Base-by-base conservation (phyloP, 129 eudicot species). In the Arctium lappa region DNA sequence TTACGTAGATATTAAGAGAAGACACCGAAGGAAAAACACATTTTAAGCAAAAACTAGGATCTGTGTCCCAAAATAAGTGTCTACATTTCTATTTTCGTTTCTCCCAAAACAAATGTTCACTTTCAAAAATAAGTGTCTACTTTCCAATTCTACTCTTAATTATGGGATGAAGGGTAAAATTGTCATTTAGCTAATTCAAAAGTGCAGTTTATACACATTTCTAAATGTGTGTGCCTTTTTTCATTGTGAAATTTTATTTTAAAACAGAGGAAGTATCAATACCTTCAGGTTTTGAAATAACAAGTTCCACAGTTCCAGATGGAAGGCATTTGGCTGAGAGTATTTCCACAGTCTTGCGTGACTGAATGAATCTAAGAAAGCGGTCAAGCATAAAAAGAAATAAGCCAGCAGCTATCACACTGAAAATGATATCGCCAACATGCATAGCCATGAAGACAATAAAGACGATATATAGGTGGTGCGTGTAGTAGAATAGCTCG, bases 381-480 rank as follows among this genome's bases (percentile, higher is more conserved):
- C 98, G 97, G 69, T 94, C 98, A 9, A 94, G 92, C 93, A 92
- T 92, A 85, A 88, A 94, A 4, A 94, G 89, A 77, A 92, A 92
- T 29, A 94, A 86, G 15, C 96, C 96, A 37, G 90, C 96, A 44
- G 84, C 92, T 36, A 86, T 88, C 7, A 89, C 87, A 46, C 87
- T 80, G 87, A 89, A 91, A 18, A 88, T 9, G 63, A 73, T 75
- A 81, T 90, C 97, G 3, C 98, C 98, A 79, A 92, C 96, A 27
- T 94, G 98, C 88, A 94, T 48, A 70, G 95, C 91, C 78, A 92
- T 62, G 91, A 88, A 91, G 82, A 94, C 83, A 0, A 94, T 86
- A 85, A 92, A 94, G 71, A 92, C 94, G 2, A 92, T 76, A 33
- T 92, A 92, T 27, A 94, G 82, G 40, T 94, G 97, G 76, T 94